Evolutionary conservation across 352 stramenopile species (phyloP).

Genomic region (Globisporangium yorkense): DNA sequence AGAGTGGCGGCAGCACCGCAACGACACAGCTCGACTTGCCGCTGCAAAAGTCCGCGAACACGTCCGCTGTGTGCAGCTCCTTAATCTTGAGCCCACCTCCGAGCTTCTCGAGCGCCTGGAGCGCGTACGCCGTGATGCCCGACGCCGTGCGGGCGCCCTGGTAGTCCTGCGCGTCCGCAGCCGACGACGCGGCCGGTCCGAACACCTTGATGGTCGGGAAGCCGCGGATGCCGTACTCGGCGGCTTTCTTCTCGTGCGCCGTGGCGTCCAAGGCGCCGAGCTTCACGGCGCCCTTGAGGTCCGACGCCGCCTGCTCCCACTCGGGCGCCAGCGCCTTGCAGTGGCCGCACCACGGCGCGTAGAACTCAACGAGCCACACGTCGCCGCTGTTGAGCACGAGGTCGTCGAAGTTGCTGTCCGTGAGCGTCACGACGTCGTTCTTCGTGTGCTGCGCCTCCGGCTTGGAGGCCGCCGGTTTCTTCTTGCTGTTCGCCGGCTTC

Average conservation of each 20-base stretch:
- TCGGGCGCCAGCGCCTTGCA: conserved; percentile 90
- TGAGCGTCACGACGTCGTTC: conserved; percentile 84
- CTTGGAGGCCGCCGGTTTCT: conserved; percentile 24
- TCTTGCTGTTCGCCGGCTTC: conserved; percentile 37
- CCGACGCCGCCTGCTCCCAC: conserved; percentile 87
- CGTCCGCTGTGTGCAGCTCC: conserved; percentile 59
- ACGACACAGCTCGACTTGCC: conserved; percentile 89
- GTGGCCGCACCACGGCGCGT: conserved; percentile 91
- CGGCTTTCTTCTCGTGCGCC: conserved; percentile 85
- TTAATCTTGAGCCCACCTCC: conserved; percentile 75
- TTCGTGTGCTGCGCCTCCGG: conserved; percentile 26
- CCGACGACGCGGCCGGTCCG: conserved; percentile 49
- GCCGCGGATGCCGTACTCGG: conserved; percentile 86
- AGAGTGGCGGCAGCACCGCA: conserved; percentile 86
- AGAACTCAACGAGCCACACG: conserved; percentile 91
- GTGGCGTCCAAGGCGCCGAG: conserved; percentile 91
- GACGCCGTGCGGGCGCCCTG: conserved; percentile 79
- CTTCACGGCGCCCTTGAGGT: conserved; percentile 86
- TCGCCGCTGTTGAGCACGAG: conserved; percentile 88
- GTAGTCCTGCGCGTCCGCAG: conserved; percentile 76
- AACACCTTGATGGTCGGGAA: conserved; percentile 97
- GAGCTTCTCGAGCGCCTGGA: conserved; percentile 64
- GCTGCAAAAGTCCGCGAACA: conserved; percentile 78
- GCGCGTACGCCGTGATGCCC: conserved; percentile 75
- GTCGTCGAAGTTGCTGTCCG: conserved; percentile 89